Evolutionary conservation across 306 rosid genomes (phyloP), one percentile per base, ranked within the genome.

Genomic region (Prunus fruticosa): DNA sequence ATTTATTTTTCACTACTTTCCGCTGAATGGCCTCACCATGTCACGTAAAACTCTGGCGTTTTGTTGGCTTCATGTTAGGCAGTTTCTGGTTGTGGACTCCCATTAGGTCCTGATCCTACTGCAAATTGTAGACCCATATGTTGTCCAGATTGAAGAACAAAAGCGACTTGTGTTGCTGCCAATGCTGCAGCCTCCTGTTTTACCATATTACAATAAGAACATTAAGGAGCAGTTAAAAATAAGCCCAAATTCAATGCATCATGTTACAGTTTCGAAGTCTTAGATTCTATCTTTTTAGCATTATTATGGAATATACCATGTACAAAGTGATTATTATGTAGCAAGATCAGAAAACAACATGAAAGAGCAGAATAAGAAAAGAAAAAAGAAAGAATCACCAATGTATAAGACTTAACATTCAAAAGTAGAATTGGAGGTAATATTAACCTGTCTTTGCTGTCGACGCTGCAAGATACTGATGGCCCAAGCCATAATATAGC

Each of bases 401-500:
- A 18, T 28, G 13, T 18, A 6, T 18, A 3, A 13, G 23, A 50
- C 20, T 23, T 56, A 43, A 66, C 45, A 56, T 16, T 32, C 49
- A 16, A 57, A 62, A 58, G 51, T 15, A 18, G 25, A 56, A 56
- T 11, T 61, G 73, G 30, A 38, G 72, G 62, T 16, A 67, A 74
- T 28, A 63, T 84, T 72, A 20, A 96, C 99, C 86, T 88, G 99
- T 93, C 97, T 91, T 81, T 91, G 99, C 67, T 96, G 93, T 62
- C 97, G 86, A 13, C 93, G 98, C 83, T 96, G 99, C 89, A 96
- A 87, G 78, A 96, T 87, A 81, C 93, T 91, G 84, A 96, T 87
- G 76, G 97, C 99, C 91, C 99, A 96, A 75, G 99, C 98, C 98
- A 96, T 96, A 20, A 96, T 91, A 77, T 96, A 96, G 88, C 97